These are phyloP conservation scores for Claviceps sp. DNA, from an alignment of 2,329 filamentous ascomycete species.

Conservation along the genomic window DNA sequence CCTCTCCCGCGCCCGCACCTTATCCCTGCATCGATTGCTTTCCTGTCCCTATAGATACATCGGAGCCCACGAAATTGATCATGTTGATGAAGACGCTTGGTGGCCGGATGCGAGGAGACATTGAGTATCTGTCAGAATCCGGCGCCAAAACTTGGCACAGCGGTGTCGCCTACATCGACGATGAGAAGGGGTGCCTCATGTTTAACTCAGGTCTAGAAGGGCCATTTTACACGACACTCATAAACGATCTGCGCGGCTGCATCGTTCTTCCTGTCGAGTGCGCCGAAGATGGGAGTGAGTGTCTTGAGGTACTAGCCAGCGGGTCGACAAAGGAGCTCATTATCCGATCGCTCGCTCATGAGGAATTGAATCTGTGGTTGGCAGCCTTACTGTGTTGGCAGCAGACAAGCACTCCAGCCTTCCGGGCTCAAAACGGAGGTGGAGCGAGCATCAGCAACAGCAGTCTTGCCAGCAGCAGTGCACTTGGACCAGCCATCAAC, in stretches of 20 bases:
- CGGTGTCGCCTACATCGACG: slow-evolving; percentile 67
- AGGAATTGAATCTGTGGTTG: slow-evolving; percentile 67
- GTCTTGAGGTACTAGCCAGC: slow-evolving; percentile 40
- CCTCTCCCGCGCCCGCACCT: slow-evolving; percentile 40
- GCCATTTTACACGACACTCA: slow-evolving; percentile 50
- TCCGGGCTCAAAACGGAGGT: slow-evolving; percentile 36
- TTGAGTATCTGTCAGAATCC: slow-evolving; percentile 53
- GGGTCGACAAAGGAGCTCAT: slow-evolving; percentile 45
- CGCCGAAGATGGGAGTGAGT: slow-evolving; percentile 30
- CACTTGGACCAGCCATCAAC: slow-evolving; percentile 26
- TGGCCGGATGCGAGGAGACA: slow-evolving; percentile 66
- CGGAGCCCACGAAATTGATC: slow-evolving; percentile 59
- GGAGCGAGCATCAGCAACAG: slow-evolving; percentile 11
- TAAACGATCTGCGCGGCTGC: slow-evolving; percentile 65
- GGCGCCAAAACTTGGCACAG: slow-evolving; percentile 49
- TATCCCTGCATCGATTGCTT: slow-evolving; percentile 47
- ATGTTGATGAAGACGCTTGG: slow-evolving; percentile 65
- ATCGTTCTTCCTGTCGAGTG: slow-evolving; percentile 45
- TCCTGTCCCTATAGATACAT: slow-evolving; percentile 44
- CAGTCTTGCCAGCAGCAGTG: slow-evolving; percentile 18
- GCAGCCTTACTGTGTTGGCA: slow-evolving; percentile 74
- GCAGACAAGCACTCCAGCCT: slow-evolving; percentile 49
- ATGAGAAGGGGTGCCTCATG: slow-evolving; percentile 60
- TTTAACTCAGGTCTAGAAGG: slow-evolving; percentile 57
- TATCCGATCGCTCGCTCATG: slow-evolving; percentile 47